Evolutionary conservation across 306 rosid genomes (phyloP), one percentile per base, ranked within the genome.

Genomic region (Vigna reflexopilosa): DNA sequence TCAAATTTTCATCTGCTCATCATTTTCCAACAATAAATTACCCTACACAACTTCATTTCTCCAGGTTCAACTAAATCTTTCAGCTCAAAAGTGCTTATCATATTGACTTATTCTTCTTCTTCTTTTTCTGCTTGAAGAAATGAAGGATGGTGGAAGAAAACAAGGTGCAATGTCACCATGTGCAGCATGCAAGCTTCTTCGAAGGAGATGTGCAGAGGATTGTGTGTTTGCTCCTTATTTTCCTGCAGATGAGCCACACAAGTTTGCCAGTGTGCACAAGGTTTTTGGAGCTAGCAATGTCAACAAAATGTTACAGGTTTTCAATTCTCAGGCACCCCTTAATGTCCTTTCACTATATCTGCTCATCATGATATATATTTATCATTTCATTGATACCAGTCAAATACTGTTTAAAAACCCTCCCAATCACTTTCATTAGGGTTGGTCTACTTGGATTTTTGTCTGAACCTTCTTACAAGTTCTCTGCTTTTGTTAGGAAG

Each of bases 271-370:
- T 36, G 98, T 94, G 2, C 98, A 94, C 73, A 94, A 87, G 77
- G 97, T 94, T 80, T 94, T 94, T 12, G 98, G 98, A n/a, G 98
- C 98, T 50, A 92, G 98, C 87, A 94, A 94, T 88, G 98, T 94
- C 83, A 94, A 92, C 89, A 94, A 94, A 81, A 92, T 89, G 98
- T 85, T 94, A 45, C 98, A 92, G 98, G 97, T 94, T 30, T 4
- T 77, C 78, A 32, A 6, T 75, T 76, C 73, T 45, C 51, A 52
- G 14, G 14, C 56, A 62, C 19, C 47, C 52, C 30, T 9, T 24
- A 17, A 1, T 47, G 36, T n/a, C 74, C 28, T 71, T 68, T 45
- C 78, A 80, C 55, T 40, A n/a, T 9, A 0, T 30, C 15, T 24
- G 13, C 30, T 76, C 26, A 42, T 61, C 68, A 30, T 30, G 28